A percentile compares a stretch with the other conserved stretches of the same genome.
Evolutionary conservation across 345 rosid genomes (phyloP).

Genomic region (Combretum micranthum): DNA sequence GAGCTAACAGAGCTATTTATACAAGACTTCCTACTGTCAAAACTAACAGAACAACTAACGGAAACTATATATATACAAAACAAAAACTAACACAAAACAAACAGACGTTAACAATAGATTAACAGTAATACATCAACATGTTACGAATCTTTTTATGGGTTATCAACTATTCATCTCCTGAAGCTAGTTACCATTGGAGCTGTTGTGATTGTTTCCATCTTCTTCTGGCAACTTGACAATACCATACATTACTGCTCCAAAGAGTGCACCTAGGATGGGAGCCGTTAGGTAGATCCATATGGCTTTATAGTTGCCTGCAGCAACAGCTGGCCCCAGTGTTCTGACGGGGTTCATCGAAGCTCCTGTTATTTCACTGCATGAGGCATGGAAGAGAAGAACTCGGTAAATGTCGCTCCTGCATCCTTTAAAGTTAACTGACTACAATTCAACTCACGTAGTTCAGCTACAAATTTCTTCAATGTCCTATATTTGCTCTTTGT

Average conservation of each 20-base stretch:
- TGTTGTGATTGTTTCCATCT: slow-evolving; percentile 26
- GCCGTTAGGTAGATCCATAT: slow-evolving; percentile 90
- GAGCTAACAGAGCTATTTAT: too few species aligned
- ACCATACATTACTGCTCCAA: slow-evolving; percentile 82
- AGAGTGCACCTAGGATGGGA: slow-evolving; percentile 66
- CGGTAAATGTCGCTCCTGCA: not conserved
- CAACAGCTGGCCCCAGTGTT: slow-evolving; percentile 83
- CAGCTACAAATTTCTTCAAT: too few species aligned
- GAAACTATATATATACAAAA: too few species aligned
- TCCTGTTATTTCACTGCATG: slow-evolving; percentile 58
- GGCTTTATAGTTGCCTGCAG: slow-evolving; percentile 70
- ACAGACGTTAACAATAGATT: too few species aligned
- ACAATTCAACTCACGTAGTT: too few species aligned
- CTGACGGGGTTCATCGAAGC: slow-evolving; percentile 91
- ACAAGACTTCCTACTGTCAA: too few species aligned
- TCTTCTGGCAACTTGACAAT: slow-evolving; percentile 71
- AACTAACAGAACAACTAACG: too few species aligned
- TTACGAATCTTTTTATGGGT: too few species aligned
- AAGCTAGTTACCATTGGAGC: slow-evolving; percentile 46
- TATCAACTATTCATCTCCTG: too few species aligned
- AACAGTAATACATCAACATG: too few species aligned
- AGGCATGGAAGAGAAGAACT: not conserved
- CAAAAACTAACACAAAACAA: too few species aligned
- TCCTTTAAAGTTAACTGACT: not conserved
- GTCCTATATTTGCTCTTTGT: too few species aligned